Conservation (phyloP, 2,329 filamentous ascomycete genomes). For the Leptographium radiaticola region DNA sequence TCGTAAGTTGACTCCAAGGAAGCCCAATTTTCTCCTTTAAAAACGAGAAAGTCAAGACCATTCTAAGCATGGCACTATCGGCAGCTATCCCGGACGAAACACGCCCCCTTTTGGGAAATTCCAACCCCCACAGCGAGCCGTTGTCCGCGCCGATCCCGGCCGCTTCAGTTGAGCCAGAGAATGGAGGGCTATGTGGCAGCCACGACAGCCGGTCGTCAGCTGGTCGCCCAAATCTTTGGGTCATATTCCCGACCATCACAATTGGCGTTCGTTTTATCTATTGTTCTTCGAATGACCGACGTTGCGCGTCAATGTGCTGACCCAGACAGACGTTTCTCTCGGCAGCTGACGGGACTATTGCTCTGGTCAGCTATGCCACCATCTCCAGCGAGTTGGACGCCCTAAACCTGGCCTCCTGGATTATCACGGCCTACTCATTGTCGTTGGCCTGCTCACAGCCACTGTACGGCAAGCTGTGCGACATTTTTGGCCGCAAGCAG, state of each 20-base stretch:
- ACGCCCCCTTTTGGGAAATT: neutral
- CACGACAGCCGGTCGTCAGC: neutral
- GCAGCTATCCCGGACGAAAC: neutral
- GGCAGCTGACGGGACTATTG: constrained; percentile 64
- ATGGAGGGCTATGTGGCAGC: neutral
- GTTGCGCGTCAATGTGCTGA: neutral
- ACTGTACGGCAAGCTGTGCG: constrained; percentile 33
- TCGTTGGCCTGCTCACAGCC: constrained; percentile 65
- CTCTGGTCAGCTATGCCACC: constrained; percentile 63
- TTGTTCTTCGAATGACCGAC: neutral
- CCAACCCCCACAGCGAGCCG: neutral
- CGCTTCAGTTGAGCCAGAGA: neutral
- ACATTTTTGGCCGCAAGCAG: constrained; percentile 54
- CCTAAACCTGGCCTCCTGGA: constrained; percentile 63
- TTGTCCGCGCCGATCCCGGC: neutral
- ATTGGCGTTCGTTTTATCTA: neutral
- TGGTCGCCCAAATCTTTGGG: neutral
- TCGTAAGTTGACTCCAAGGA: too few relatives aligned
- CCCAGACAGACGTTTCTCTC: constrained; percentile 50
- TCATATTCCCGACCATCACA: neutral
- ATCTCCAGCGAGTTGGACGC: constrained; percentile 67
- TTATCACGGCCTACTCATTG: constrained; percentile 55
- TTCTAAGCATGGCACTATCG: neutral
- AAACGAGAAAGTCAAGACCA: neutral
- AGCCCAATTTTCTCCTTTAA: too few relatives aligned